Evolutionary conservation across 345 rosid genomes (phyloP).

Genomic region (Eutrema japonicum): DNA sequence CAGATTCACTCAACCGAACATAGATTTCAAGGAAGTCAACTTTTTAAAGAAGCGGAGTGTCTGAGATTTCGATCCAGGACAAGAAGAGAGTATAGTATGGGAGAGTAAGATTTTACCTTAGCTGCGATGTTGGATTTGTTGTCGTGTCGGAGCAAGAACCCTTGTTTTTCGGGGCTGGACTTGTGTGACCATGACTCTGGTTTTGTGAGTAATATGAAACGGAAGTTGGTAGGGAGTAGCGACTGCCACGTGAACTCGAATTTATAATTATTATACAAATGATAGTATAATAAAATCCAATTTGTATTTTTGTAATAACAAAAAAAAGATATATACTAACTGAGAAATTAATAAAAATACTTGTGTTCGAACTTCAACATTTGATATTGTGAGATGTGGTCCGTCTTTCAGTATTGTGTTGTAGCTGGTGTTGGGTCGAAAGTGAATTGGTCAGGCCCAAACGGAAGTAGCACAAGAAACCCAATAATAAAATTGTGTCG

Average conservation of each 20-base stretch:
- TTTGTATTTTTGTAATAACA: not conserved
- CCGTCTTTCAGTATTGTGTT: no score
- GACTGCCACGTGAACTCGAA: conserved; percentile 44
- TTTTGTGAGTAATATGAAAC: not conserved
- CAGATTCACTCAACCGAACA: conserved; percentile 19
- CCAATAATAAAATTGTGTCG: no score
- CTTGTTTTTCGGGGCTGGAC: conserved; percentile 38
- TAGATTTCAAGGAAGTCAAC: conserved; percentile 15
- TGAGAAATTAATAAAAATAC: not conserved
- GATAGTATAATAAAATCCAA: not conserved
- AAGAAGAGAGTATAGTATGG: not conserved
- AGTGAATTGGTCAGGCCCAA: no score
- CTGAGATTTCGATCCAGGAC: conserved; percentile 27
- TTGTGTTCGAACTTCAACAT: no score
- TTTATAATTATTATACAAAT: not conserved
- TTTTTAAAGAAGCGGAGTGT: not conserved
- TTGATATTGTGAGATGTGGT: no score
- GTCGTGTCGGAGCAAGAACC: conserved; percentile 39
- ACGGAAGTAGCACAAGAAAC: no score
- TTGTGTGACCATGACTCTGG: conserved; percentile 31
- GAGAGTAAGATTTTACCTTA: conserved; percentile 24
- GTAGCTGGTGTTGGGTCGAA: no score
- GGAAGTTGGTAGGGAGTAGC: conserved; percentile 27
- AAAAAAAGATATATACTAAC: no score
- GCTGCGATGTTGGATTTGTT: conserved; percentile 18